phyloP scores from a whole-genome alignment of 2,329 filamentous ascomycete species.

The Rutstroemia sp. region DNA sequence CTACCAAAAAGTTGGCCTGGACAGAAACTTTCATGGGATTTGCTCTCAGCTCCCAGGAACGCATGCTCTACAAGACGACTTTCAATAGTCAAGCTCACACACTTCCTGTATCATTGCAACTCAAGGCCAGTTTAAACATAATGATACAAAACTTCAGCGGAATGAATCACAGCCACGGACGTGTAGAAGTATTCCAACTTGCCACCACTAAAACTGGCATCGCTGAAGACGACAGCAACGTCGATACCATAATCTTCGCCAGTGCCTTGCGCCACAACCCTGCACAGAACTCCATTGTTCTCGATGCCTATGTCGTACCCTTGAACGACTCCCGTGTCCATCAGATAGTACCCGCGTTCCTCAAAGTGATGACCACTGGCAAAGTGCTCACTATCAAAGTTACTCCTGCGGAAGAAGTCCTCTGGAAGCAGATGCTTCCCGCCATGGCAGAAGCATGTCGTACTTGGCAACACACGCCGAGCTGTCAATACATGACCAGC shows the following conservation, averaged over 20 bases:
- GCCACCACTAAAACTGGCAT: too few relatives aligned
- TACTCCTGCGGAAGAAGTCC: background rate
- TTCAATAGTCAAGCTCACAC: background rate
- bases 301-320: constrained; percentile 10
- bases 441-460: constrained; percentile 10
- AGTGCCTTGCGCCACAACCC: constrained; percentile 5
- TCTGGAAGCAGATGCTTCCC: constrained; percentile 8
- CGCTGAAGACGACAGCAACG: background rate
- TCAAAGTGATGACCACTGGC: background rate
- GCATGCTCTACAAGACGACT: background rate
- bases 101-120: too few relatives aligned
- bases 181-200: too few relatives aligned
- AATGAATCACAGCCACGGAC: background rate
- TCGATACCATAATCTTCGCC: constrained; percentile 2
- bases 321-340: background rate
- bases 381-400: background rate
- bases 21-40: background rate
- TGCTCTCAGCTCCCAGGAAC: background rate
- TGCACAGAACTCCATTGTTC: constrained; percentile 8
- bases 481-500: background rate
- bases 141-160: background rate
- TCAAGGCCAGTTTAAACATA: too few relatives aligned
- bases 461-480: constrained; percentile 5
- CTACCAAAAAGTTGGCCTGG: background rate
- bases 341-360: background rate